Evolutionary conservation across 176 grass and related monocot genomes (phyloP).

Genomic region (Pontederia crassipes): DNA sequence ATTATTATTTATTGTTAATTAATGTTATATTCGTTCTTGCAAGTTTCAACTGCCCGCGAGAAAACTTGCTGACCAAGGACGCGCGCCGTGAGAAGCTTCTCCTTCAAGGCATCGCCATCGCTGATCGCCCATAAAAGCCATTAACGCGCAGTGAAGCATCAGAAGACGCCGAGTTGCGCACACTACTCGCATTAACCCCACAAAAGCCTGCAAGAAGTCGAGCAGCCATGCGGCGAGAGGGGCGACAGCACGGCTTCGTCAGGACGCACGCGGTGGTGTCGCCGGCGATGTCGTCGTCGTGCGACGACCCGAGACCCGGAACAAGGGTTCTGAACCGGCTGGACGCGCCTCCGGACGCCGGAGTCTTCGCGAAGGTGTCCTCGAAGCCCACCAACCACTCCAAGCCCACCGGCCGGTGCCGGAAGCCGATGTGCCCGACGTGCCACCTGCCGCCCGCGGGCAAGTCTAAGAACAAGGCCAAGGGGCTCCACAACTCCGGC

Average conservation of each 20-base stretch:
- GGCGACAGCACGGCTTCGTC: conserved; percentile 15
- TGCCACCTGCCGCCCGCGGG: background rate
- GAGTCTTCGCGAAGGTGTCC: conserved; percentile 15
- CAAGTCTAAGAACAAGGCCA: conserved; percentile 23
- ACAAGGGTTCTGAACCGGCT: background rate
- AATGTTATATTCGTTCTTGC: too few species aligned
- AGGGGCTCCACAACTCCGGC: background rate
- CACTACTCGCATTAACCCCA: too few species aligned
- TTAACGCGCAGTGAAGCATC: too few species aligned
- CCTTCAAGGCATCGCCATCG: too few species aligned
- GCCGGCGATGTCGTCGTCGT: too few species aligned
- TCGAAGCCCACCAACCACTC: conserved; percentile 30
- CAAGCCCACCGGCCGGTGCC: conserved; percentile 23
- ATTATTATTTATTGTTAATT: too few species aligned
- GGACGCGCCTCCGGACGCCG: background rate
- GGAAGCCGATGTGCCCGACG: conserved; percentile 4
- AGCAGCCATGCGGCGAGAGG: conserved; percentile 13
- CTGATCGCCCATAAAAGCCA: too few species aligned
- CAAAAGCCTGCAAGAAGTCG: too few species aligned
- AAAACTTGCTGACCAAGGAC: too few species aligned
- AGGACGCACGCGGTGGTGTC: background rate
- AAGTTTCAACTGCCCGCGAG: too few species aligned
- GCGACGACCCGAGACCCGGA: background rate
- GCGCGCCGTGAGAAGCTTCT: too few species aligned
- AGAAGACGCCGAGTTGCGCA: too few species aligned